These are phyloP conservation scores for Cystobasidium onofrii DNA, from an alignment of 768 basidiomycete genomes.

Conservation along the genomic window DNA sequence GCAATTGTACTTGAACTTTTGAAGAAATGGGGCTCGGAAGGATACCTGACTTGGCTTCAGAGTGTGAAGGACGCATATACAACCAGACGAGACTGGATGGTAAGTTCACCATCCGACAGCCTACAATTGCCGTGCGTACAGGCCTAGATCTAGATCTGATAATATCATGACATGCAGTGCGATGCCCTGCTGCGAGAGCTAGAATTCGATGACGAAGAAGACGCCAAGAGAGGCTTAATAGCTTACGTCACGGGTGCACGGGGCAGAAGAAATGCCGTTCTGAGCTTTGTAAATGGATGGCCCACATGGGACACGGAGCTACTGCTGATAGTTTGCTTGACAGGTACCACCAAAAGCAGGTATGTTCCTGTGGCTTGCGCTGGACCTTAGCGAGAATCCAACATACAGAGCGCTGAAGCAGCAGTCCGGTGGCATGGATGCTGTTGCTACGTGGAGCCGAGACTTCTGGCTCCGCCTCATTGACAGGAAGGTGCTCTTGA, in stretches of 20 bases:
- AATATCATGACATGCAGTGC: neutral
- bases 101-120: neutral
- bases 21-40: constrained; percentile 58
- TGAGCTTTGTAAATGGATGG: neutral
- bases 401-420: constrained; percentile 33
- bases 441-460: neutral
- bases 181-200: neutral
- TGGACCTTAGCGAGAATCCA: neutral
- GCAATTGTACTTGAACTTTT: constrained; percentile 58
- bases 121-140: too few species aligned
- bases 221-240: neutral
- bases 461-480: constrained; percentile 14
- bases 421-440: constrained; percentile 49
- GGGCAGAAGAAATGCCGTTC: neutral
- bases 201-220: neutral
- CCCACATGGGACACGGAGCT: neutral
- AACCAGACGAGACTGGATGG: constrained; percentile 4
- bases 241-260: neutral
- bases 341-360: constrained; percentile 1
- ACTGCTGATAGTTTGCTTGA: neutral
- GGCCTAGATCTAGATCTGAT: too few species aligned
- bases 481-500: neutral
- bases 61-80: constrained; percentile 45
- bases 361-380: neutral
- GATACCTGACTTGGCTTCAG: constrained; percentile 68